phyloP scores from a whole-genome alignment of 768 basidiomycete genomes.

The Boletus fagicola region DNA sequence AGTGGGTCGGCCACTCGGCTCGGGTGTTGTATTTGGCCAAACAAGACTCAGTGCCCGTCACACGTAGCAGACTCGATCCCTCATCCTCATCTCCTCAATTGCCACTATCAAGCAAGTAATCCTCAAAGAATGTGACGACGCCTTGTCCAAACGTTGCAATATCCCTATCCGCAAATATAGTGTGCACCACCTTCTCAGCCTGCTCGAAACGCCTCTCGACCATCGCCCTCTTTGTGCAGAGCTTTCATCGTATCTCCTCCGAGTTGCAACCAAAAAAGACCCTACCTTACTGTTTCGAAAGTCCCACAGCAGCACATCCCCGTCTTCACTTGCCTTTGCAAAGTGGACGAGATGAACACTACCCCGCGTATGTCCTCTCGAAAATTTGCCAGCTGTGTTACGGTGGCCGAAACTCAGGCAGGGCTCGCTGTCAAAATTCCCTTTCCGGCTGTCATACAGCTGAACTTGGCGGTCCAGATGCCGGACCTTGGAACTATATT shows the following conservation, averaged over 20 bases:
- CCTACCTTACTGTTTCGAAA: slow-evolving; percentile 47
- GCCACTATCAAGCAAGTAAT: slow-evolving; percentile 26
- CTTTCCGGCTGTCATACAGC: slow-evolving; percentile 45
- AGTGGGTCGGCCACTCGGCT: not conserved
- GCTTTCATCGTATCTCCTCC: slow-evolving; percentile 20
- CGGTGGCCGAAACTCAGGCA: slow-evolving; percentile 46
- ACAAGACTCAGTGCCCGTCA: slow-evolving; percentile 11
- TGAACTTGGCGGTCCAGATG: slow-evolving; percentile 50
- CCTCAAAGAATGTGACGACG: slow-evolving; percentile 39
- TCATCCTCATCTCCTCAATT: slow-evolving; percentile 1
- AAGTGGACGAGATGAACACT: slow-evolving; percentile 42
- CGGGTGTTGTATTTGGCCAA: slow-evolving; percentile 15
- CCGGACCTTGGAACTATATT: slow-evolving; percentile 38
- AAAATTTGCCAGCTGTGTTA: slow-evolving; percentile 22
- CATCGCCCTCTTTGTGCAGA: slow-evolving; percentile 35
- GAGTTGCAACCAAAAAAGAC: slow-evolving; percentile 9
- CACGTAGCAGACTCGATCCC: slow-evolving; percentile 9
- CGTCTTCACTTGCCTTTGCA: slow-evolving; percentile 46
- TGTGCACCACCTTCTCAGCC: slow-evolving; percentile 39
- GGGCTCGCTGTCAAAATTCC: slow-evolving; percentile 39
- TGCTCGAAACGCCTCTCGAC: slow-evolving; percentile 33
- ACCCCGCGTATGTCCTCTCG: slow-evolving; percentile 37
- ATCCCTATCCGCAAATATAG: slow-evolving; percentile 39
- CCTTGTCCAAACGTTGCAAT: slow-evolving; percentile 42
- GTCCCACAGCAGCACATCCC: slow-evolving; percentile 47